Evolutionary conservation across 2,329 filamentous ascomycete genomes (phyloP).

Genomic region (Colletotrichum kahawae): DNA sequence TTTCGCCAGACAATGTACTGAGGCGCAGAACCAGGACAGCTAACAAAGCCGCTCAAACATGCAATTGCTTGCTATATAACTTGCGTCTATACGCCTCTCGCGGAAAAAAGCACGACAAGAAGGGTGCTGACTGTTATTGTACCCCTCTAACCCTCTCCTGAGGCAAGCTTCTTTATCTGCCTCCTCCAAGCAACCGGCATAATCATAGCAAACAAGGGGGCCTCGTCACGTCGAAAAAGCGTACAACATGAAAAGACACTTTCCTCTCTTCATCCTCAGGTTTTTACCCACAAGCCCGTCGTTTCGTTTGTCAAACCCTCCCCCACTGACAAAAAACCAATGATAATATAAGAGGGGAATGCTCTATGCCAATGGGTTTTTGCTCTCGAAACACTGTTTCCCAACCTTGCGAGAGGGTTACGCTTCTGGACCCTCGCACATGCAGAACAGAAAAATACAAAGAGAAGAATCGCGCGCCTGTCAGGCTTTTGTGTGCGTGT

Average conservation of each 20-base stretch:
- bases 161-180: not conserved
- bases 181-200: not conserved
- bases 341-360: not conserved
- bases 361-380: not conserved
- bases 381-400: not conserved
- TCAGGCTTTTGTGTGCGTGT: not conserved
- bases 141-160: not conserved
- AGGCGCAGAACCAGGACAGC: not conserved
- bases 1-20: too few relatives aligned
- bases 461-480: not conserved
- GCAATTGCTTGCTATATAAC: not conserved
- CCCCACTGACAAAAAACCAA: not conserved
- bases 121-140: not conserved
- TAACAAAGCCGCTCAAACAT: not conserved
- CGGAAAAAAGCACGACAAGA: not conserved
- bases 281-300: not conserved
- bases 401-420: not conserved
- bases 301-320: not conserved
- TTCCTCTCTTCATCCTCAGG: not conserved
- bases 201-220: not conserved
- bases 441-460: slow-evolving; percentile 2
- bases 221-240: not conserved
- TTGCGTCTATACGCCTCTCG: not conserved
- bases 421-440: not conserved
- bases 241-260: not conserved